Conservation (phyloP, 371 early-diverging fungal genomes). For the Mucor saturninus region DNA sequence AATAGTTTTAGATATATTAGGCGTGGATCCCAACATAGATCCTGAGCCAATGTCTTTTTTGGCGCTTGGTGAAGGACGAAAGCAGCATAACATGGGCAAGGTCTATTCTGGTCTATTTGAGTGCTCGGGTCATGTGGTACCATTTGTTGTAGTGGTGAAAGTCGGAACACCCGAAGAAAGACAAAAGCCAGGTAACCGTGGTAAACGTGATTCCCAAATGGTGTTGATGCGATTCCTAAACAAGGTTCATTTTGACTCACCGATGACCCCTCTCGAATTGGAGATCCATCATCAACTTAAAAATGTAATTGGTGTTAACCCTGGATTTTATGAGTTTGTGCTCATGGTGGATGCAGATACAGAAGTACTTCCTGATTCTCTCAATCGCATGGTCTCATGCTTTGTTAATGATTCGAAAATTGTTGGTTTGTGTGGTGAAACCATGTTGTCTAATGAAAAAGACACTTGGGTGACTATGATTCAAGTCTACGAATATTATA, state of each 20-base stretch:
- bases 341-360: slow-evolving; percentile 78
- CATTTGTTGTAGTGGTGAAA: slow-evolving; percentile 96
- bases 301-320: slow-evolving; percentile 89
- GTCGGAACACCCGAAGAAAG: slow-evolving; percentile 82
- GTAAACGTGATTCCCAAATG: slow-evolving; percentile 90
- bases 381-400: slow-evolving; percentile 73
- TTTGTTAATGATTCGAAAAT: slow-evolving; percentile 83
- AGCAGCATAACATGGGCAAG: slow-evolving; percentile 95
- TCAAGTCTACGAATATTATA: slow-evolving; percentile 89
- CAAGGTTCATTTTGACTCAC: slow-evolving; percentile 73
- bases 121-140: slow-evolving; percentile 86
- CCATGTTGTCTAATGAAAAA: slow-evolving; percentile 84
- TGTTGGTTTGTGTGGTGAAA: slow-evolving; percentile 89
- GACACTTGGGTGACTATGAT: slow-evolving; percentile 94
- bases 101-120: slow-evolving; percentile 98
- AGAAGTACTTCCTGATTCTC: slow-evolving; percentile 69
- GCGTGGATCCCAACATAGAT: slow-evolving; percentile 79
- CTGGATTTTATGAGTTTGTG: slow-evolving; percentile 71
- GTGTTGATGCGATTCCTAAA: slow-evolving; percentile 84
- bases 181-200: slow-evolving; percentile 83
- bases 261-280: slow-evolving; percentile 90
- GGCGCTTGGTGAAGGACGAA: slow-evolving; percentile 86
- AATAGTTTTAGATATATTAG: slow-evolving; percentile 94
- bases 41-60: slow-evolving; percentile 92
- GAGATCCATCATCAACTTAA: slow-evolving; percentile 93